Evolutionary conservation across 331 rosid species (phyloP).

Genomic region (Cydonia oblonga): DNA sequence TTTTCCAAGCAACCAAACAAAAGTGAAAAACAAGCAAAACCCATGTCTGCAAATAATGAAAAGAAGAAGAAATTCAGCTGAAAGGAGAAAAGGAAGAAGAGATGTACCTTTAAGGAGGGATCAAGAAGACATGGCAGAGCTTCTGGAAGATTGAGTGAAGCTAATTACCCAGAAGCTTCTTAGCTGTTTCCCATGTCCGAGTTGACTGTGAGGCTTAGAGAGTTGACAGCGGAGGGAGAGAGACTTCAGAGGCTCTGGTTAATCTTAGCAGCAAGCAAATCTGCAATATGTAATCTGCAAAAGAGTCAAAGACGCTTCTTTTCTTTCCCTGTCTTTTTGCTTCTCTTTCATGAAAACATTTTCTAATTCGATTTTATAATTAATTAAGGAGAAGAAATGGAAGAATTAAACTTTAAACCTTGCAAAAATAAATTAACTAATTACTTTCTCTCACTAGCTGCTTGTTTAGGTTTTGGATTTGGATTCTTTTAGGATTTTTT

Average conservation of each 20-base stretch:
- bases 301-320: not conserved
- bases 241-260: not conserved
- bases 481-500: no score
- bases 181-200: not conserved
- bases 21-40: not conserved
- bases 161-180: not conserved
- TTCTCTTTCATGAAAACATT: no score
- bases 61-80: not conserved
- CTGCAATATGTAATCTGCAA: no score
- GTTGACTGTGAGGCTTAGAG: no score
- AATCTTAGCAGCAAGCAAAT: not conserved
- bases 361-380: no score
- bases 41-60: not conserved
- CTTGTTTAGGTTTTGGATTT: no score
- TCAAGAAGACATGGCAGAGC: not conserved
- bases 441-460: no score
- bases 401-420: no score
- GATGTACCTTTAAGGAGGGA: not conserved
- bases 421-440: no score
- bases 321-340: no score
- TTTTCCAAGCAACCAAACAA: not conserved
- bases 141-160: not conserved
- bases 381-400: no score
- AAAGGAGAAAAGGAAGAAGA: not conserved
- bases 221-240: no score